These are phyloP conservation scores for Polytrichum commune DNA, from an alignment of 225 moss, liverwort and hornwort species.

Conservation along the genomic window DNA sequence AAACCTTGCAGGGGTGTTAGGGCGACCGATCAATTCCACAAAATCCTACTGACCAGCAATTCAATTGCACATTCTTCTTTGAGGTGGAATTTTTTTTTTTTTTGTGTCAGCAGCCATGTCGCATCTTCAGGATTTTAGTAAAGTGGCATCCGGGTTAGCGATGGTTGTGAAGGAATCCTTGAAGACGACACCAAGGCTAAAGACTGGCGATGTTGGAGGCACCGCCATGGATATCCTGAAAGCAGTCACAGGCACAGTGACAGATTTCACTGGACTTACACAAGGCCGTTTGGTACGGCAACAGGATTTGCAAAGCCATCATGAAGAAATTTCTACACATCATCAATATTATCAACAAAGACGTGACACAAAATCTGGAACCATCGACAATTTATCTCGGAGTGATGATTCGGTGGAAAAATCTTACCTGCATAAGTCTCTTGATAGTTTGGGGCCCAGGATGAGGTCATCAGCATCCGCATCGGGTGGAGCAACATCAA, in stretches of 20 bases:
- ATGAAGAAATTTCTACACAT: too few relatives aligned
- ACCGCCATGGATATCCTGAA: conserved; percentile 51
- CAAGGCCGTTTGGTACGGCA: conserved; percentile 24
- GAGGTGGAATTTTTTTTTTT: neutral
- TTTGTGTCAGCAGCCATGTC: conserved; percentile 25
- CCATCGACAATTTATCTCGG: conserved; percentile 8
- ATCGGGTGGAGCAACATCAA: conserved; percentile 11
- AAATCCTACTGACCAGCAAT: too few relatives aligned
- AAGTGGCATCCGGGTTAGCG: conserved; percentile 69
- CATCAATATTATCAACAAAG: conserved; percentile 16
- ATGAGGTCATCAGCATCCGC: conserved; percentile 7
- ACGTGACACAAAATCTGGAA: conserved; percentile 10
- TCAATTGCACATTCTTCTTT: too few relatives aligned
- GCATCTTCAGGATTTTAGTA: conserved; percentile 57
- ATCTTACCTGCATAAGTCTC: conserved; percentile 39
- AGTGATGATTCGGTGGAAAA: conserved; percentile 8
- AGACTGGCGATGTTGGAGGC: conserved; percentile 42
- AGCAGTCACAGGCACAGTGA: conserved; percentile 50
- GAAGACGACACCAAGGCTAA: conserved; percentile 31
- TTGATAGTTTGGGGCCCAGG: conserved; percentile 42
- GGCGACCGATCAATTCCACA: too few relatives aligned
- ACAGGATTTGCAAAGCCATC: conserved; percentile 21
- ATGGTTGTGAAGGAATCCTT: conserved; percentile 76
- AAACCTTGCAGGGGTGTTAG: too few relatives aligned
- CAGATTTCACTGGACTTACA: conserved; percentile 46